Conservation (phyloP, 148 eudicot species). For the Cornus controversa region DNA sequence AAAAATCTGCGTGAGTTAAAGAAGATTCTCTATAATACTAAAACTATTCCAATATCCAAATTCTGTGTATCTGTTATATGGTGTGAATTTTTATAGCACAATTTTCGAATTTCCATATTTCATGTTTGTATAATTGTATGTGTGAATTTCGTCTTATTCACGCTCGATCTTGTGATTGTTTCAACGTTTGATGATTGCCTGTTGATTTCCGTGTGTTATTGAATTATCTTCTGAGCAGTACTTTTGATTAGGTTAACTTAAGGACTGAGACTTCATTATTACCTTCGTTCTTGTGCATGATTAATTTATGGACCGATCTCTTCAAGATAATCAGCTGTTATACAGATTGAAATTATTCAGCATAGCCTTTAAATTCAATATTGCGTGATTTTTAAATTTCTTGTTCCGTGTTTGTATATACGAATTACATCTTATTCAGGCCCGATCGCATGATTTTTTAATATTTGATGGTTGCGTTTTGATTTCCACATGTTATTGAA, state of each 20-base stretch:
- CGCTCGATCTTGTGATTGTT: not conserved
- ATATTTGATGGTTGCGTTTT: not conserved
- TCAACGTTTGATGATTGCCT: not conserved
- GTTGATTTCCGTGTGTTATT: not conserved
- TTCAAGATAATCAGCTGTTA: too few species aligned
- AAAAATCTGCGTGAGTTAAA: constrained; percentile 36
- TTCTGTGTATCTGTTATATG: not conserved
- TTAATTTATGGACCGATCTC: too few species aligned
- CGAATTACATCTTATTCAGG: not conserved
- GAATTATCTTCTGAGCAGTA: not conserved
- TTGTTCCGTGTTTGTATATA: not conserved
- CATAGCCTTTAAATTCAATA: too few species aligned
- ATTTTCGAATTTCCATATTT: not conserved
- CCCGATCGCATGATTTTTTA: too few species aligned
- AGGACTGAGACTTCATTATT: not conserved
- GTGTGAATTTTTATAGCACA: not conserved
- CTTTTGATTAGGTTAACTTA: not conserved
- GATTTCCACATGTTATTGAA: not conserved
- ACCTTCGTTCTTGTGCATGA: not conserved
- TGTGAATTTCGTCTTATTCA: not conserved
- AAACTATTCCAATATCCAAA: not conserved
- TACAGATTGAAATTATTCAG: not conserved
- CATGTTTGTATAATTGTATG: not conserved
- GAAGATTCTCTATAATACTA: not conserved
- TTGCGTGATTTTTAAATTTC: not conserved